Evolutionary conservation across 768 basidiomycete genomes (phyloP).

Genomic region (Rossbeevera mucosa): DNA sequence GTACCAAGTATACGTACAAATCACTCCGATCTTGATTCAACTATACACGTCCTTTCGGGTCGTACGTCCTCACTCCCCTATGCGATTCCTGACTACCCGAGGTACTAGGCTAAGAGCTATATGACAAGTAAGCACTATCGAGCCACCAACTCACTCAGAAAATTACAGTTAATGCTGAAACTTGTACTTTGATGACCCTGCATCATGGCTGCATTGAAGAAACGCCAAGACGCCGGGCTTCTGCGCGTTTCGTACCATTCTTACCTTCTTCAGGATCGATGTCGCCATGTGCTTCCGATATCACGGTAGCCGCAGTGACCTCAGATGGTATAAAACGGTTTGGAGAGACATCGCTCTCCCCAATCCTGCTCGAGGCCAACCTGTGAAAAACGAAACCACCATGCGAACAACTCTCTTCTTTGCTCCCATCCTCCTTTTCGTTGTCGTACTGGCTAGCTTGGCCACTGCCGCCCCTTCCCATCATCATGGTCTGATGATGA

Average conservation of each 20-base stretch:
- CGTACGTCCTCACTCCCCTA: too few relatives aligned
- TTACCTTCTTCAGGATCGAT: background rate
- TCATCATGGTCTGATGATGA: background rate
- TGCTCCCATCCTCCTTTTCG: constrained; percentile 1
- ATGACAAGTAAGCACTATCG: background rate
- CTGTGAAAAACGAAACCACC: background rate
- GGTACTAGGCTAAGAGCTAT: too few relatives aligned
- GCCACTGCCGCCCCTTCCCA: constrained; percentile 3
- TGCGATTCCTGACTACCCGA: too few relatives aligned
- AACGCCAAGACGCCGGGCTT: background rate
- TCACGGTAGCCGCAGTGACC: too few relatives aligned
- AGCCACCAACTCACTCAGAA: background rate
- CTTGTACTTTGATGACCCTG: background rate
- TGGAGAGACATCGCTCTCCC: background rate
- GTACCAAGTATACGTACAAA: too few relatives aligned
- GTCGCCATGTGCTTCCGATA: background rate
- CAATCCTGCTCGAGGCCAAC: background rate
- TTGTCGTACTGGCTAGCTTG: background rate
- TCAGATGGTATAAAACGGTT: constrained; percentile 5
- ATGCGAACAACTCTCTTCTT: constrained; percentile 8
- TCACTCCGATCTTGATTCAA: too few relatives aligned
- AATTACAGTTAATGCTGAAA: background rate
- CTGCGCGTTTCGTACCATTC: constrained; percentile 1
- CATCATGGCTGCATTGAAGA: background rate
- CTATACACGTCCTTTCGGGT: too few relatives aligned